phyloP scores from a whole-genome alignment of 2,329 filamentous ascomycete genomes.

The Botrytis hyacinthi region DNA sequence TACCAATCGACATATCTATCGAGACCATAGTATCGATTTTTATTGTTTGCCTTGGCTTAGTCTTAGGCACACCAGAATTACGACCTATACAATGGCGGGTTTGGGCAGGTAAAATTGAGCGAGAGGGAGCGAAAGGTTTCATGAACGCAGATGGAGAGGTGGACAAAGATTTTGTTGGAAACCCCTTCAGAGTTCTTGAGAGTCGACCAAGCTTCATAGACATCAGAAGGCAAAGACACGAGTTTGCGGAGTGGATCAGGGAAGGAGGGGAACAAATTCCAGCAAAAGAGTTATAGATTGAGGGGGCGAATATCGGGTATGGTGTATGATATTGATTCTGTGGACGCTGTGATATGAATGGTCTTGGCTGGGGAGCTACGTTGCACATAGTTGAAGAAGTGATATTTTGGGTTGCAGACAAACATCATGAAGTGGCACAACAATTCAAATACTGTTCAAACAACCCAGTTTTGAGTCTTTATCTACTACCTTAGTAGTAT shows the following conservation, averaged over 20 bases:
- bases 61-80: conserved; percentile 71
- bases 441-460: neutral
- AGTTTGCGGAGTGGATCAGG: conserved; percentile 75
- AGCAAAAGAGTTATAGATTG: conserved; percentile 13
- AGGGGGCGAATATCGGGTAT: neutral
- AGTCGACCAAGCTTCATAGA: conserved; percentile 82
- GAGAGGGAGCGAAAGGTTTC: conserved; percentile 64
- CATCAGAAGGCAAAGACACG: conserved; percentile 74
- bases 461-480: neutral
- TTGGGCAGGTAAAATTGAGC: conserved; percentile 82
- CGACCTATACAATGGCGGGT: conserved; percentile 81
- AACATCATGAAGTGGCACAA: conserved; percentile 4
- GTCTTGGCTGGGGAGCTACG: neutral
- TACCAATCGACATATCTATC: conserved; percentile 83
- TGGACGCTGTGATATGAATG: neutral
- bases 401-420: neutral
- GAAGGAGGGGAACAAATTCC: conserved; percentile 30
- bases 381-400: neutral
- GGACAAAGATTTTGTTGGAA: conserved; percentile 68
- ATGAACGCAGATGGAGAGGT: conserved; percentile 59
- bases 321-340: neutral
- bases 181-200: conserved; percentile 78
- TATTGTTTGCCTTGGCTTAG: conserved; percentile 78
- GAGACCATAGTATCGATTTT: conserved; percentile 81
- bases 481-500: neutral